Evolutionary conservation across 2,329 filamentous ascomycete genomes (phyloP).

Genomic region (Chrysoporthe deuterocubensis): DNA sequence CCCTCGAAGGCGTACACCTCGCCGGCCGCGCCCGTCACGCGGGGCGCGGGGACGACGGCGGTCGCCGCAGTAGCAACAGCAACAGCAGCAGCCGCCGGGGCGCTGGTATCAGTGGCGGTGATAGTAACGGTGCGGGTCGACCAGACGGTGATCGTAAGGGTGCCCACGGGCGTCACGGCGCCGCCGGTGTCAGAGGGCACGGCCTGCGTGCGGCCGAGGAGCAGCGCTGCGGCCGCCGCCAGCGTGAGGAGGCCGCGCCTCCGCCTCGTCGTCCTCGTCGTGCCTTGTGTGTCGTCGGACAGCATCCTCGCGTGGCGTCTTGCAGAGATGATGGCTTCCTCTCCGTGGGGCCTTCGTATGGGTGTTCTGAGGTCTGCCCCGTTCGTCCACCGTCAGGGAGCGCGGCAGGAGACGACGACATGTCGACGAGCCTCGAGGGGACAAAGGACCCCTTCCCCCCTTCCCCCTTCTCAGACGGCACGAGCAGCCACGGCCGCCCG

Average conservation of each 20-base stretch:
- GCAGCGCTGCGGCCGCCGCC: slow-evolving; percentile 4
- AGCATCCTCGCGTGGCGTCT: not conserved
- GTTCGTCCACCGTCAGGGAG: not conserved
- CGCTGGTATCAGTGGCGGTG: not conserved
- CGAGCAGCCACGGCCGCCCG: not conserved
- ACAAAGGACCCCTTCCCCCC: not conserved
- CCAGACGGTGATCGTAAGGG: not conserved
- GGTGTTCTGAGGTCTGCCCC: too few species aligned
- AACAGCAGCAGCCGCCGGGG: not conserved
- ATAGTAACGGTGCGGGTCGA: slow-evolving; percentile 6
- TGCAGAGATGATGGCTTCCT: not conserved
- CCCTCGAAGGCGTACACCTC: slow-evolving; percentile 18
- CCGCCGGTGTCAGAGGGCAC: too few species aligned
- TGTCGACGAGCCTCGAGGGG: not conserved
- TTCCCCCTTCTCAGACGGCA: not conserved
- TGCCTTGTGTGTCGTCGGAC: slow-evolving; percentile 14
- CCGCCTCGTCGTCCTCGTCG: not conserved
- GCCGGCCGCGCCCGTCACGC: not conserved
- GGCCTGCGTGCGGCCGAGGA: slow-evolving; percentile 10
- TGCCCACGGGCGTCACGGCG: not conserved
- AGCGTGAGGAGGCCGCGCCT: not conserved
- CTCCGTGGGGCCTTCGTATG: not conserved
- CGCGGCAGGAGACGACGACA: not conserved
- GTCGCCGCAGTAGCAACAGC: not conserved
- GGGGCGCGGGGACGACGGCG: not conserved